Evolutionary conservation across 768 basidiomycete genomes (phyloP), one percentile per base, ranked within the genome.

Genomic region (Cystobasidium onofrii): DNA sequence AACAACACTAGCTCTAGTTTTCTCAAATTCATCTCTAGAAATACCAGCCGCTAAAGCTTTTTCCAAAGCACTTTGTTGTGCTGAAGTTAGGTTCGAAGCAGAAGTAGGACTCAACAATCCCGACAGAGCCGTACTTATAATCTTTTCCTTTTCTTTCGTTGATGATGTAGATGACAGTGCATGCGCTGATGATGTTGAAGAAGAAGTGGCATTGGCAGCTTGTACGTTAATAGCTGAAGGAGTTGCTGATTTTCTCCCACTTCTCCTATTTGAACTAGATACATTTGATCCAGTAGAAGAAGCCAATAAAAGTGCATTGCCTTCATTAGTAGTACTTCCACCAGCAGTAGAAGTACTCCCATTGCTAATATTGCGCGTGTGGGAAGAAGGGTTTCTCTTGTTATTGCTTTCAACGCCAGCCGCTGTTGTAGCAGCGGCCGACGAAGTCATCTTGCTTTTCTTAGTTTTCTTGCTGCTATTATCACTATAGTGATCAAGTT

Each of bases 21-120:
- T 71, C 39, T 71, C 69, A 60, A 57, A 71, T n/a, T 71, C 69
- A n/a, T 71, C 69, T 31, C 55, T 55, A 12, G 69, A 71, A 36
- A 71, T 71, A 23, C 69, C 69, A 4, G 69, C 69, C 3, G 50
- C 54, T 20, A 71, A n/a, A 10, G 69, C 69, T n/a, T 25, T 55
- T n/a, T 55, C 69, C 10, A 71, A 15, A 17, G 69, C 54, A 34
- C 46, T 27, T 29, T 36, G 34, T 55, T 71, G 36, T 6, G 69
- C 69, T 7, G 52, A 46, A 34, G 27, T 60, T 13, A 67, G 43
- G 4, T 29, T 60, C 33, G 6, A 6, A 29, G 57, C 57, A 3
- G 57, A 60, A 12, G 25, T 34, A 36, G 63, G 63, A 64, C 36
- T 39, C 29, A 64, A 20, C 15, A 64, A 44, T 10, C 63, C 36